Evolutionary conservation across 169 alveolate species (phyloP).

Genomic region (Plasmodium sp.): DNA sequence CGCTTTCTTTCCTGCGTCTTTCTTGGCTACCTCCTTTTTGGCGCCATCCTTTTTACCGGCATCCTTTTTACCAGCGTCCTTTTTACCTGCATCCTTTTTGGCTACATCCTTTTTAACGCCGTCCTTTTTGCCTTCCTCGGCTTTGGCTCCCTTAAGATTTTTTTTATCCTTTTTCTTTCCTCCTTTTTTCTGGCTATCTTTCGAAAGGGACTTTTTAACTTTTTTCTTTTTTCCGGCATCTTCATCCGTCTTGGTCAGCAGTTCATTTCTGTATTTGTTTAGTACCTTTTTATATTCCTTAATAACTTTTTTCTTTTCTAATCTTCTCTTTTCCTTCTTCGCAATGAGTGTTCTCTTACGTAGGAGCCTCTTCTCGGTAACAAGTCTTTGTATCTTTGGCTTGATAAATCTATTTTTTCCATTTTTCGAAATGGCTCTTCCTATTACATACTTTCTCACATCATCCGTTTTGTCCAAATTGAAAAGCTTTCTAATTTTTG

Average conservation of each 20-base stretch:
- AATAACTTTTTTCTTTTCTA: conserved; percentile 81
- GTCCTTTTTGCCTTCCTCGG: neutral
- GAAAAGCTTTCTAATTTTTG: conserved; percentile 96
- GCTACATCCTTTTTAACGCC: neutral
- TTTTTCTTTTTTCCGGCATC: conserved; percentile 49
- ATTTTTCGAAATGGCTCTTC: conserved; percentile 83
- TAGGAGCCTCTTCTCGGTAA: conserved; percentile 98
- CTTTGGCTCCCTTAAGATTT: conserved; percentile 13
- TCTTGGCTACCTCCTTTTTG: neutral
- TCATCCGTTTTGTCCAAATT: conserved; percentile 95
- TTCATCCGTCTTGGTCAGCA: conserved; percentile 3
- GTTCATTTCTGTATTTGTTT: conserved; percentile 76
- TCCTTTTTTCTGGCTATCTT: neutral
- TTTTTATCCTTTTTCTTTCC: conserved; percentile 7
- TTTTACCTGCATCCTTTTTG: neutral
- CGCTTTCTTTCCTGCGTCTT: neutral
- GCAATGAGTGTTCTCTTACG: conserved; percentile 92
- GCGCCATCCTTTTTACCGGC: neutral
- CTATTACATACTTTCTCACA: conserved; percentile 96
- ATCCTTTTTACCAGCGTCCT: neutral
- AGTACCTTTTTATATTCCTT: conserved; percentile 83
- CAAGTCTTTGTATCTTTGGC: conserved; percentile 99
- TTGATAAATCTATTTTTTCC: conserved; percentile 96
- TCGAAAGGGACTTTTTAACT: conserved; percentile 37
- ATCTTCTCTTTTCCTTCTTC: conserved; percentile 81